A percentile compares a stretch with the other conserved stretches of the same genome.
These are phyloP conservation scores for Chrysoporthe puriensis DNA, from an alignment of 2,329 filamentous ascomycete genomes.

Conservation along the genomic window DNA sequence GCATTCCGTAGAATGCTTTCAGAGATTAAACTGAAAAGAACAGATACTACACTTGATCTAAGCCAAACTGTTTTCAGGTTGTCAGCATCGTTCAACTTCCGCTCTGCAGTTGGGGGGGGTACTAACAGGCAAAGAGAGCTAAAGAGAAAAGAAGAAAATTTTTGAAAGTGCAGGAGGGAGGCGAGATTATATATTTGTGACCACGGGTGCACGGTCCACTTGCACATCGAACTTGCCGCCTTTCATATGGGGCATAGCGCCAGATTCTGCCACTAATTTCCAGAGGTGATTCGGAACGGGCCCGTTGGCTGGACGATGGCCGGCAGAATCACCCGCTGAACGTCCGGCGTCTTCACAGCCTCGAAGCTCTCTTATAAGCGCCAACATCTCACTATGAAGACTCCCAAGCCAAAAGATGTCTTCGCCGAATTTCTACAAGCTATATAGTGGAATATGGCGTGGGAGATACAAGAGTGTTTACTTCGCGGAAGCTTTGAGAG, in stretches of 20 bases:
- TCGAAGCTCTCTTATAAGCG: no score
- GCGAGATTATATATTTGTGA: background rate
- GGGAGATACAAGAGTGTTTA: background rate
- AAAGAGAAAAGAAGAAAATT: constrained; percentile 53
- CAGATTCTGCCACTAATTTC: background rate
- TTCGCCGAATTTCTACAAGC: background rate
- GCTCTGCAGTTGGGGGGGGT: background rate
- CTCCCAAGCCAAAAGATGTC: background rate
- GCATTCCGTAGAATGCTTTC: constrained; percentile 67
- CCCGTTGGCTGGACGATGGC: background rate
- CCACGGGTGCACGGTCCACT: background rate
- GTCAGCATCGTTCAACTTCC: background rate
- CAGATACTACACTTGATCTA: constrained; percentile 81
- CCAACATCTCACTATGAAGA: background rate
- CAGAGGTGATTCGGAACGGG: no score
- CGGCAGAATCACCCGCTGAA: background rate
- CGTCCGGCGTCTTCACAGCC: background rate
- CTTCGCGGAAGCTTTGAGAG: background rate
- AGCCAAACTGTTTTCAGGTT: constrained; percentile 35
- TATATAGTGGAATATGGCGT: background rate
- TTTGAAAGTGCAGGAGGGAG: background rate
- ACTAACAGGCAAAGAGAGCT: constrained; percentile 45
- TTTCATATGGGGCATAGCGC: background rate
- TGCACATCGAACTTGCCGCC: background rate
- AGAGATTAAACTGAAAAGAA: constrained; percentile 86